These are phyloP conservation scores for Thielaviopsis euricoi DNA, from an alignment of 2,329 filamentous ascomycete species.

Conservation along the genomic window DNA sequence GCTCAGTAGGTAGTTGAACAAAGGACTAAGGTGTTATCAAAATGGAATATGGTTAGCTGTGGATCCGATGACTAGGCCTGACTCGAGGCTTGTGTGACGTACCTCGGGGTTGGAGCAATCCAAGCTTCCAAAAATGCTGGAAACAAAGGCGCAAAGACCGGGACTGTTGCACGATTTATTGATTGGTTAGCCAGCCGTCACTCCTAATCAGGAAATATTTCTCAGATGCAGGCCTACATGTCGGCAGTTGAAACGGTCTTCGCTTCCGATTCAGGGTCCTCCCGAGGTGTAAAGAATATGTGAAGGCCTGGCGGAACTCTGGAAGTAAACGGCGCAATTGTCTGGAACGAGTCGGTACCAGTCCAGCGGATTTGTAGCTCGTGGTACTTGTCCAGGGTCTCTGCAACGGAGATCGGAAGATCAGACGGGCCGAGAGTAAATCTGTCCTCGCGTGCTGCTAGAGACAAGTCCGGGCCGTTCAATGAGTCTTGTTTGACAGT, in stretches of 20 bases:
- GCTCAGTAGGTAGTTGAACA: slow-evolving; percentile 33
- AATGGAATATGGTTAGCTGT: not conserved
- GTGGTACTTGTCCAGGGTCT: slow-evolving; percentile 45
- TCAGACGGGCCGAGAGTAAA: slow-evolving; percentile 59
- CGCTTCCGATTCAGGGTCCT: not conserved
- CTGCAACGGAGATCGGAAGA: slow-evolving; percentile 50
- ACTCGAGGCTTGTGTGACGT: not conserved
- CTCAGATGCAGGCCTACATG: not conserved
- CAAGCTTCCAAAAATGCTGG: slow-evolving; percentile 36
- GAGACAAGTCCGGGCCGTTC: slow-evolving; percentile 32
- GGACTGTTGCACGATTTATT: not conserved
- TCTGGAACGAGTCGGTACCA: slow-evolving; percentile 37
- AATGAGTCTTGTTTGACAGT: slow-evolving; percentile 39
- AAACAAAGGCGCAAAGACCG: slow-evolving; percentile 39
- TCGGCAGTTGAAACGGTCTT: not conserved
- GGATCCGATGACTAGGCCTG: not conserved
- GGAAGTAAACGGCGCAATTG: slow-evolving; percentile 55
- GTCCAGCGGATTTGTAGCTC: slow-evolving; percentile 70
- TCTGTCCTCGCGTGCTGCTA: slow-evolving; percentile 61
- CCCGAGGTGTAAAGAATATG: slow-evolving; percentile 51
- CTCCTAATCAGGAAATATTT: not conserved
- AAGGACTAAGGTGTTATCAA: slow-evolving; percentile 35
- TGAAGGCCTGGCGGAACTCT: slow-evolving; percentile 68
- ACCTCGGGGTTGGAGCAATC: slow-evolving; percentile 29
- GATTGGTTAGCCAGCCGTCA: not conserved